Conservation (phyloP, 176 grass and related monocot species). For the Lolium multiflorum region DNA sequence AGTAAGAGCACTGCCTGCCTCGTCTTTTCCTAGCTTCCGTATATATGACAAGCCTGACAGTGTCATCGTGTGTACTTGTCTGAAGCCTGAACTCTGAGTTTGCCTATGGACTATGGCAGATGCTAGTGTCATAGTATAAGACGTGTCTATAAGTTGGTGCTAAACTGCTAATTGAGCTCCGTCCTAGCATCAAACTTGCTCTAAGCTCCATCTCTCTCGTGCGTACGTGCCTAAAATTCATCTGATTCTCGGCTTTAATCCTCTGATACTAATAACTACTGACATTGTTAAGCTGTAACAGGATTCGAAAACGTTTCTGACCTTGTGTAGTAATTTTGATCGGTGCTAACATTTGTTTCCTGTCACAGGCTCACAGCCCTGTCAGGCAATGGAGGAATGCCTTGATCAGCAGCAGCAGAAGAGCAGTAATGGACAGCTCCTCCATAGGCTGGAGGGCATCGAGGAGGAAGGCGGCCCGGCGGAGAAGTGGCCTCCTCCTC, state of each 20-base stretch:
- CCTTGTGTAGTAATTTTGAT: conserved; percentile 5
- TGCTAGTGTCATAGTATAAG: conserved; percentile 16
- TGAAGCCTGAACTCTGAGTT: neutral
- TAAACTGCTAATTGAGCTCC: conserved; percentile 11
- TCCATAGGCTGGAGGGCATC: conserved; percentile 71
- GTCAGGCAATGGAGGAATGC: conserved; percentile 61
- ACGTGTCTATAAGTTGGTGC: neutral
- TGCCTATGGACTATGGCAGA: conserved; percentile 4
- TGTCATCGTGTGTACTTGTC: conserved; percentile 36
- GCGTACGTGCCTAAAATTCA: conserved; percentile 9
- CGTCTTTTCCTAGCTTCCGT: conserved; percentile 37
- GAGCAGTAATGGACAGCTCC: conserved; percentile 25
- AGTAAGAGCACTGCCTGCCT: neutral
- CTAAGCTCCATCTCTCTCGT: neutral
- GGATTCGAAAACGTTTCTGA: neutral
- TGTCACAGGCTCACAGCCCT: neutral
- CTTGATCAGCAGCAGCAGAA: conserved; percentile 37
- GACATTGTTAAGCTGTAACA: neutral
- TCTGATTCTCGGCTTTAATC: neutral
- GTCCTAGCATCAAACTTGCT: neutral
- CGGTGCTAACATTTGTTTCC: neutral
- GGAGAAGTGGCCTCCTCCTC: conserved; percentile 48
- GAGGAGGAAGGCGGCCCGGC: conserved; percentile 62
- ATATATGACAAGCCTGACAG: conserved; percentile 46
- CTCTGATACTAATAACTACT: neutral